Evolutionary conservation across 225 moss, liverwort and hornwort genomes (phyloP).

Genomic region (Thuidium tamariscinum): DNA sequence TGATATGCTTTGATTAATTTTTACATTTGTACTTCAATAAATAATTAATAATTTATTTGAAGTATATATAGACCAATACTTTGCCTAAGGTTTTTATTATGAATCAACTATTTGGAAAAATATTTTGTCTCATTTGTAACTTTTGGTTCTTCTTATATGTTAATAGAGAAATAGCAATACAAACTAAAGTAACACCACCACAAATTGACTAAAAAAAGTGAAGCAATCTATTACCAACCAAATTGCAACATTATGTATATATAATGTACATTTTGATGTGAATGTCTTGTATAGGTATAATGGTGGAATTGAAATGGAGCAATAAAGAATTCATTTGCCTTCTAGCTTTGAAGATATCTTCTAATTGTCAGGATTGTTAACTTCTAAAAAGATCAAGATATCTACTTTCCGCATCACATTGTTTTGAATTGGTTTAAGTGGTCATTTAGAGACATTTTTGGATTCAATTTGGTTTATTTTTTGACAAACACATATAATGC

Average conservation of each 20-base stretch:
- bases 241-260: not conserved
- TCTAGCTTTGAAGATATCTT: not conserved
- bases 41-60: not conserved
- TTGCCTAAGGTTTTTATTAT: not conserved
- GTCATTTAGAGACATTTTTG: too few relatives aligned
- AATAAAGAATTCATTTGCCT: too few relatives aligned
- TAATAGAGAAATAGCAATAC: not conserved
- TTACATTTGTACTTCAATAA: not conserved
- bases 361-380: rapidly evolving
- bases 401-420: not conserved
- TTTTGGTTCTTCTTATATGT: rapidly evolving
- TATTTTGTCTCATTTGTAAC: rapidly evolving
- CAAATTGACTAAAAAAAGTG: not conserved
- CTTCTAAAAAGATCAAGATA: not conserved
- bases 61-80: not conserved
- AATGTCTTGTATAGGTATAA: not conserved
- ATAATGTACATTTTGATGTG: not conserved
- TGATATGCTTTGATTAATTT: not conserved
- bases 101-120: rapidly evolving
- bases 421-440: too few relatives aligned
- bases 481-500: too few relatives aligned
- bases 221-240: not conserved
- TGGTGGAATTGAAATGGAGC: rapidly evolving
- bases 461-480: too few relatives aligned
- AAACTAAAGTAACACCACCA: not conserved